Conservation (phyloP, 2,329 filamentous ascomycete species). For the Neoscytalidium dimidiatum region DNA sequence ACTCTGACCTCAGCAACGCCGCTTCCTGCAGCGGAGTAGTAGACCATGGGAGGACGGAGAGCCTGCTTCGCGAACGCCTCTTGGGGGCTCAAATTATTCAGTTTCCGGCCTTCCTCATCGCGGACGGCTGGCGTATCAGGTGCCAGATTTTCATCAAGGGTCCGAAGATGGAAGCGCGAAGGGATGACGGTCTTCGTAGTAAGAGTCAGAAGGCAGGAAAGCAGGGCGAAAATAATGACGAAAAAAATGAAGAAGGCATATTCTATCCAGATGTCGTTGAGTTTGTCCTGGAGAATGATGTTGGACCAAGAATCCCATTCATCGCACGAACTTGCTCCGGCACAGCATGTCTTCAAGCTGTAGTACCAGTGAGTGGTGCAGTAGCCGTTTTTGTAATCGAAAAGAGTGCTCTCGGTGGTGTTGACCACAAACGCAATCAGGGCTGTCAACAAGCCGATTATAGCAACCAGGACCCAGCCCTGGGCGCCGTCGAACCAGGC, state of each 20-base stretch:
- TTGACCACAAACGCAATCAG: conserved; percentile 86
- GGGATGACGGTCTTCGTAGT: conserved; percentile 93
- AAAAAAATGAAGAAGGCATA: conserved; percentile 74
- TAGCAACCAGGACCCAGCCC: conserved; percentile 89
- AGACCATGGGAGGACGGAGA: conserved; percentile 72
- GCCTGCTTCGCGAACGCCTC: conserved; percentile 41
- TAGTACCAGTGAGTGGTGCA: conserved; percentile 71
- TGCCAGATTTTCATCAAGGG: conserved; percentile 88
- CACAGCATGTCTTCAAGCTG: conserved; percentile 69
- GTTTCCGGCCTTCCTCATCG: conserved; percentile 45
- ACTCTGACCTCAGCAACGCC: conserved; percentile 97
- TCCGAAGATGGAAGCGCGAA: conserved; percentile 81
- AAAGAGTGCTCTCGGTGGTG: conserved; percentile 79
- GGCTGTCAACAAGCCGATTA: conserved; percentile 86
- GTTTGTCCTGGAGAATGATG: conserved; percentile 51
- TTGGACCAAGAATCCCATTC: conserved; percentile 68
- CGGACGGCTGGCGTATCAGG: conserved; percentile 51
- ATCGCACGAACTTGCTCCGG: conserved; percentile 55
- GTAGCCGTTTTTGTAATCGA: conserved; percentile 90
- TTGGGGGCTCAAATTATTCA: conserved; percentile 41
- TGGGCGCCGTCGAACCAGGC: conserved; percentile 83
- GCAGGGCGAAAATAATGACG: conserved; percentile 68
- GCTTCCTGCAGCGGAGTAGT: conserved; percentile 93
- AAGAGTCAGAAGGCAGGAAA: conserved; percentile 78
- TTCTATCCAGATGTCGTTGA: conserved; percentile 65